These are phyloP conservation scores for Suillus subaureus DNA, from an alignment of 768 basidiomycete genomes.

Conservation along the genomic window DNA sequence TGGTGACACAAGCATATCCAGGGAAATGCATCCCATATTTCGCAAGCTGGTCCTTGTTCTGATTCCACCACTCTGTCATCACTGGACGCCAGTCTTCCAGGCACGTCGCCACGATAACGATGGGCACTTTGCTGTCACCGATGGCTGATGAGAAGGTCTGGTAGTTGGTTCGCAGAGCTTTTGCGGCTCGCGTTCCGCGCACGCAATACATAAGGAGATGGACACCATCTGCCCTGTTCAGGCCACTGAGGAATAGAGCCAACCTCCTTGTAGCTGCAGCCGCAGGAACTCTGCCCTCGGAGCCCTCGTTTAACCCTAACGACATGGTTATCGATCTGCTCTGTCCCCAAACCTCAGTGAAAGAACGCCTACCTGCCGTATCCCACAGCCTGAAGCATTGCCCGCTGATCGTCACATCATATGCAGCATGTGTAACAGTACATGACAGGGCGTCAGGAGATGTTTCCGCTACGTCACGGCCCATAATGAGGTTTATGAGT, in stretches of 20 bases:
- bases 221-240: slow-evolving; percentile 28
- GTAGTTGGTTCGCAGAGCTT: slow-evolving; percentile 22
- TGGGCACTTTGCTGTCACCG: slow-evolving; percentile 27
- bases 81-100: slow-evolving; percentile 29
- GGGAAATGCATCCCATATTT: slow-evolving; percentile 33
- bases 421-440: slow-evolving; percentile 34
- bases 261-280: slow-evolving; percentile 29
- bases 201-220: slow-evolving; percentile 31
- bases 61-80: slow-evolving; percentile 40
- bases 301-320: slow-evolving; percentile 34
- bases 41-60: slow-evolving; percentile 29
- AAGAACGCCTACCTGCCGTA: slow-evolving; percentile 25
- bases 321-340: neutral
- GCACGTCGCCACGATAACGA: slow-evolving; percentile 28
- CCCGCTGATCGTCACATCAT: slow-evolving; percentile 24
- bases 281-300: slow-evolving; percentile 28
- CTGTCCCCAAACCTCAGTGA: too few species aligned
- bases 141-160: slow-evolving; percentile 25
- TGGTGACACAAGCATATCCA: slow-evolving; percentile 40
- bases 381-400: slow-evolving; percentile 32
- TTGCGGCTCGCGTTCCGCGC: slow-evolving; percentile 26
- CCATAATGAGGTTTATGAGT: slow-evolving; percentile 43
- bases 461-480: slow-evolving; percentile 28
- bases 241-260: slow-evolving; percentile 32
- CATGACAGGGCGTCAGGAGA: slow-evolving; percentile 36